Base-by-base conservation (phyloP, 192 early-diverging fungal genomes). In the Geosiphon pyriformis region DNA sequence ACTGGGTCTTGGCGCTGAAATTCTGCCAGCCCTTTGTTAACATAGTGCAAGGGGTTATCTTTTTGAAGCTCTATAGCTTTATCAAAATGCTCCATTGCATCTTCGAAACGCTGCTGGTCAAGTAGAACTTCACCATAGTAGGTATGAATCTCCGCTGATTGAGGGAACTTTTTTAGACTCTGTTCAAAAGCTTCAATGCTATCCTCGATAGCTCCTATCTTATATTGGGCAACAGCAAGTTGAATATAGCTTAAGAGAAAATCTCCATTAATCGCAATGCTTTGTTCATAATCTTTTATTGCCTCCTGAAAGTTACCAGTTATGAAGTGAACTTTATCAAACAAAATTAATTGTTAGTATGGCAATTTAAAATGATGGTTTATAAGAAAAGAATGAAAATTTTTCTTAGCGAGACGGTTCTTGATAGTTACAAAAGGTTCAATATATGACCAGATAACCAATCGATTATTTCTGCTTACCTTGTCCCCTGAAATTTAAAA, bases 231-330 rank as follows among this genome's bases (percentile, higher is more conserved):
- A 46, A 98, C 92, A 42, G 88, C 95, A 32, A 95, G 76, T 80
- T 99, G 96, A 63, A 99, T 95, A 70, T 96, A 88, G 7, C 91
- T 88, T 68, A 91, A 96, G 2, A 98, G 88, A 70, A 92, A 92
- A 25, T 80, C 78, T 22, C 78, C 76, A 68, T 98, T 92, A 27
- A 97, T 81, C 55, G 83, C 76, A 35, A 94, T 82, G 23, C 86
- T 87, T 49, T 90, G 84, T 56, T 77, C 78, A 73, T 96, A 99
- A 70, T 98, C 92, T 30, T 87, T 84, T 52, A 92, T 81, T 22
- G 94, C 94, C 10, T 80, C 82, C 17, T 78, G 76, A 66, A 89
- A 89, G 65, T 96, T 86, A 52, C 84, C 84, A 67, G 87, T 93
- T 53, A 98, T 83, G 70, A 95, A 95, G 67, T 83, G 78, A 46